phyloP scores from a whole-genome alignment of 495 filamentous ascomycete genomes.

The Podospora comata region DNA sequence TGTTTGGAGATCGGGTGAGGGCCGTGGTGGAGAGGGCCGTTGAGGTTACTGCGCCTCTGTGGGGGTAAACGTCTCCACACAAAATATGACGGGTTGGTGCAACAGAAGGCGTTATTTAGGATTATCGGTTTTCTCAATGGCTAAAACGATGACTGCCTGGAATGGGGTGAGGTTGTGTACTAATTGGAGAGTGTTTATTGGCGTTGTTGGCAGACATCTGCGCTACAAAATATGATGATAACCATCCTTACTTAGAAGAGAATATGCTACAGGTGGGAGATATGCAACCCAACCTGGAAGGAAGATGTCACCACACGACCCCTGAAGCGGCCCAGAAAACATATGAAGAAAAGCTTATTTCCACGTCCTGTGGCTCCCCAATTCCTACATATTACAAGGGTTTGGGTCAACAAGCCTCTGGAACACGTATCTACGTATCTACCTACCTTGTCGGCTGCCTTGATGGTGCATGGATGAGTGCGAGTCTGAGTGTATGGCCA shows the following conservation, averaged over 20 bases:
- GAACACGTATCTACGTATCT: neutral
- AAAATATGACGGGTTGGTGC: neutral
- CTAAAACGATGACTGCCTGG: neutral
- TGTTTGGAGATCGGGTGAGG: slow-evolving; percentile 74
- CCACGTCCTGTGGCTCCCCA: neutral
- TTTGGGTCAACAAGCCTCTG: too few relatives aligned
- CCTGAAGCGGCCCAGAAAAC: neutral
- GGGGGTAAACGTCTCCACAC: slow-evolving; percentile 32
- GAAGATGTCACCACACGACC: neutral
- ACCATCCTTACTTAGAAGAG: too few relatives aligned
- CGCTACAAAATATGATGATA: too few relatives aligned
- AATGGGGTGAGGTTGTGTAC: too few relatives aligned
- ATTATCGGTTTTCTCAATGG: neutral
- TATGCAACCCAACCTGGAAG: too few relatives aligned
- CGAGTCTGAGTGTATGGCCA: neutral
- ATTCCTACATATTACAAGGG: too few relatives aligned
- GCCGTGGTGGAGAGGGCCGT: slow-evolving; percentile 88
- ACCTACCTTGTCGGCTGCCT: neutral
- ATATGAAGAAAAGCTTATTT: neutral
- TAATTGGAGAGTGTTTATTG: too few relatives aligned
- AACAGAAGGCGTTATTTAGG: neutral
- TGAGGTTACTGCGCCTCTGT: slow-evolving; percentile 81
- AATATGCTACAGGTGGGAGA: too few relatives aligned
- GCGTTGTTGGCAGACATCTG: too few relatives aligned
- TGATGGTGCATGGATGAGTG: neutral